Conservation (phyloP, 1,284 basidiomycete genomes). For the Rhodotorula glutinis region DNA sequence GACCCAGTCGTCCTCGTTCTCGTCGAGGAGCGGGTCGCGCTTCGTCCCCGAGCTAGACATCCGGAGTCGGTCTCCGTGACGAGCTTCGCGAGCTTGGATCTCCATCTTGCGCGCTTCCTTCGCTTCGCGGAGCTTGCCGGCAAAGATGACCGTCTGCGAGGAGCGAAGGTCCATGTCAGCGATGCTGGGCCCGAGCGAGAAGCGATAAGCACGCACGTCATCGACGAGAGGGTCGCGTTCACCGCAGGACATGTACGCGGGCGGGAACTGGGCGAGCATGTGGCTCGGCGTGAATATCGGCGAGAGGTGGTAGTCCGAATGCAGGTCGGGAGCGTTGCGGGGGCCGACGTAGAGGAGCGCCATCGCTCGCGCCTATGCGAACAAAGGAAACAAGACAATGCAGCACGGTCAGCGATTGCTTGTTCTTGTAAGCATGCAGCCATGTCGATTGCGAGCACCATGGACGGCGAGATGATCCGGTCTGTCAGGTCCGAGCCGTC, state of each 20-base stretch:
- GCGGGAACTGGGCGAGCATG: slow-evolving; percentile 87
- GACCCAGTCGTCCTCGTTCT: slow-evolving; percentile 91
- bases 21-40: slow-evolving; percentile 56
- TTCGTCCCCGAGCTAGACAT: slow-evolving; percentile 47
- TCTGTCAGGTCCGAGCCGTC: slow-evolving; percentile 11
- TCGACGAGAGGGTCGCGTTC: slow-evolving; percentile 97
- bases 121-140: slow-evolving; percentile 85
- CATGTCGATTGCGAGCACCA: slow-evolving; percentile 60
- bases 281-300: slow-evolving; percentile 82
- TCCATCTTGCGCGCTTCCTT: slow-evolving; percentile 70
- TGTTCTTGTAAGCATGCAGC: too few species aligned
- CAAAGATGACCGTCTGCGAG: slow-evolving; percentile 67
- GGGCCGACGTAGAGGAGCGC: slow-evolving; percentile 95
- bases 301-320: slow-evolving; percentile 89
- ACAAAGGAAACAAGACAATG: slow-evolving; percentile 2
- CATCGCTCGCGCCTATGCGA: slow-evolving; percentile 90
- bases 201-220: slow-evolving; percentile 58
- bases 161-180: slow-evolving; percentile 20
- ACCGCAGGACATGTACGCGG: slow-evolving; percentile 62
- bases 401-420: too few species aligned
- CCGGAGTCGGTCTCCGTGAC: slow-evolving; percentile 52
- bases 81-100: slow-evolving; percentile 43
- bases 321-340: slow-evolving; percentile 84
- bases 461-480: slow-evolving; percentile 75
- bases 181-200: background rate